Base-by-base conservation (phyloP, 768 basidiomycete genomes). In the Pholiota microspora region DNA sequence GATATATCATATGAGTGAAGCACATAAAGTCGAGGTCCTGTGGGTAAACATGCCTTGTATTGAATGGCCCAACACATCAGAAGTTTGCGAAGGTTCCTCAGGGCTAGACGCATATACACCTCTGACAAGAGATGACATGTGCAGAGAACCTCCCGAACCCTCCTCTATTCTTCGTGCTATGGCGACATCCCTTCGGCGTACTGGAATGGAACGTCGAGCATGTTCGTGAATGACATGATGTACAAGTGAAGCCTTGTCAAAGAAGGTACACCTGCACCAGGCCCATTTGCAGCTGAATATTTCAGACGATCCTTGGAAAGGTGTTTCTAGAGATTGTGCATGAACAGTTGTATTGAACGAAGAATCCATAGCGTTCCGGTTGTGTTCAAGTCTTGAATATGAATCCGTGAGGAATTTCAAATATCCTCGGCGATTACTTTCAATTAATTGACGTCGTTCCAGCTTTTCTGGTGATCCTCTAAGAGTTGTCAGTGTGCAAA, bases 181-280 rank as follows among this genome's bases (percentile, higher is more conserved):
- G 2, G 72, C 61, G 10, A 86, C 69, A 29, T 85, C 82, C 21
- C 67, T 56, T 27, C 73, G 73, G 23, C 60, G 65, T 54, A 80
- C 71, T n/a, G 81, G 77, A 36, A 72, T 62, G 32, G 74, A 70
- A 24, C 67, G 68, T 48, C 65, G 71, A 38, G 81, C 71, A 62
- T 86, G 84, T 9, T 78, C 74, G 24, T 68, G 62, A 12, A 73
- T 62, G 38, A 84, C 75, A 61, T 86, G 84, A 6, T 68, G 58
- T 2, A 69, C 62, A 24, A 84, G 74, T 13, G 72, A 73, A 2
- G 64, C 56, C n/a, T 69, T 65, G 24, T 60, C 71, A 8, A 62
- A 42, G 52, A 78, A 84, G 2, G 69, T 69, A 8, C 64, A 64
- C 2, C 77, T 69, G 49, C 84, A 86, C 78, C 80, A 80, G 4